Conservation (phyloP, 106 monocot species). For the Apostasia shenzhenica region DNA sequence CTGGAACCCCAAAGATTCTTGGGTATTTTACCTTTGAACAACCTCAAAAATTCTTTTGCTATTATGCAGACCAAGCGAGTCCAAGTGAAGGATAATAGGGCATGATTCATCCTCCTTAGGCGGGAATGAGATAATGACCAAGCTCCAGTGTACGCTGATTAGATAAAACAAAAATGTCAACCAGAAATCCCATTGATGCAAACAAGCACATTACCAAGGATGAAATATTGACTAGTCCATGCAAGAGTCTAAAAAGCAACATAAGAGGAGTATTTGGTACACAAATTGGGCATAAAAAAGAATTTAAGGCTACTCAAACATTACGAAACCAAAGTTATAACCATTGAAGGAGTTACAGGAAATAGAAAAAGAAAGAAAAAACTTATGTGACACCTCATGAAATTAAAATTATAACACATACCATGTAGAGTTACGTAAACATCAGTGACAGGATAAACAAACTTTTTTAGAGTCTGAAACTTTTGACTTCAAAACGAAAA, state of each 20-base stretch:
- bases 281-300: too few species aligned
- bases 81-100: constrained; percentile 88
- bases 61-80: constrained; percentile 74
- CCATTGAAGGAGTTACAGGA: too few species aligned
- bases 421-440: too few species aligned
- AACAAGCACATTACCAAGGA: background rate
- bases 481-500: too few species aligned
- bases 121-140: constrained; percentile 89
- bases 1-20: background rate
- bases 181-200: background rate
- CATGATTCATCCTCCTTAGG: constrained; percentile 72
- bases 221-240: constrained; percentile 2
- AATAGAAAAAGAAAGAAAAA: too few species aligned
- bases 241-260: background rate
- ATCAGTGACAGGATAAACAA: too few species aligned
- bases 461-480: too few species aligned
- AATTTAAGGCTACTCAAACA: too few species aligned
- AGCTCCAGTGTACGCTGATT: constrained; percentile 88
- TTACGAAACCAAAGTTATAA: too few species aligned
- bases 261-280: too few species aligned
- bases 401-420: too few species aligned
- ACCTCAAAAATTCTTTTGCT: constrained; percentile 47
- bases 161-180: constrained; percentile 4
- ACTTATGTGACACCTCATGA: too few species aligned
- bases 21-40: constrained; percentile 16